These are phyloP conservation scores for Neurospora terricola DNA, from an alignment of 495 filamentous ascomycete genomes.

Conservation along the genomic window DNA sequence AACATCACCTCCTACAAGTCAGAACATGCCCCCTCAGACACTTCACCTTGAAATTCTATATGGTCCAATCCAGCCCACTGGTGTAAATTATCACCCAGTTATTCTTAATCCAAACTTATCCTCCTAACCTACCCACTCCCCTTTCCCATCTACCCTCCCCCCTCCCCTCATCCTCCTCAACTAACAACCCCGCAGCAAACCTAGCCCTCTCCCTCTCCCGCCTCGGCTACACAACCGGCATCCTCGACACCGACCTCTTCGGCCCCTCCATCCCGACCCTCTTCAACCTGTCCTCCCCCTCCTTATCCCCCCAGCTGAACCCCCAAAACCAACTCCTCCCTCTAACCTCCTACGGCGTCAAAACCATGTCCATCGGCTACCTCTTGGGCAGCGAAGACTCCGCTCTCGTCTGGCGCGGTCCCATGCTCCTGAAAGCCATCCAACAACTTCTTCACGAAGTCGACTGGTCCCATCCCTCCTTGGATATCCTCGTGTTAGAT, in stretches of 20 bases:
- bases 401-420: conserved; percentile 89
- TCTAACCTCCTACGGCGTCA: conserved; percentile 88
- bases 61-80: no score
- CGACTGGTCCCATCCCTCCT: conserved; percentile 58
- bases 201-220: conserved; percentile 77
- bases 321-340: conserved; percentile 76
- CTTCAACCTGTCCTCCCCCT: conserved; percentile 57
- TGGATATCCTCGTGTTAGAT: conserved; percentile 82
- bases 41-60: no score
- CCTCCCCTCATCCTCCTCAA: background rate
- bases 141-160: no score
- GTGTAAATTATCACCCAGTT: background rate
- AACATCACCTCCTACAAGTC: background rate
- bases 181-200: conserved; percentile 49
- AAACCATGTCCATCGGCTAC: conserved; percentile 98
- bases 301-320: conserved; percentile 50
- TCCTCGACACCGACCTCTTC: conserved; percentile 94
- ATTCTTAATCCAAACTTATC: background rate
- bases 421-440: conserved; percentile 96
- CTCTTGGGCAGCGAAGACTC: conserved; percentile 59
- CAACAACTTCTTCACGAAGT: conserved; percentile 93
- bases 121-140: no score
- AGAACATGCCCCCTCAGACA: no score
- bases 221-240: conserved; percentile 66
- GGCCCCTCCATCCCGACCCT: conserved; percentile 91